Conservation (phyloP, 2,329 filamentous ascomycete species). For the Penicillium verrucosum region DNA sequence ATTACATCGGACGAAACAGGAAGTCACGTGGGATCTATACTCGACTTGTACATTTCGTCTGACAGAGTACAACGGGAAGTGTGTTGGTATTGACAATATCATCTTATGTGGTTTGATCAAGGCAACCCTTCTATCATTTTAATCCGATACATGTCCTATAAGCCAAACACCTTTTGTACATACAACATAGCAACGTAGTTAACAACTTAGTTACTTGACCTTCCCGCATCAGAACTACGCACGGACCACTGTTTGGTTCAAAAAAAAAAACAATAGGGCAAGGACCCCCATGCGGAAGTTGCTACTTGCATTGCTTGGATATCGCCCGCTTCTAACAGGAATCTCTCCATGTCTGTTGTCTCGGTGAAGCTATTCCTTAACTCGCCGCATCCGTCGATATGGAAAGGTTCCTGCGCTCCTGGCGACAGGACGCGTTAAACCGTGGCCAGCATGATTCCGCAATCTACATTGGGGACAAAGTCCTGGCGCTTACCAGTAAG, state of each 20-base stretch:
- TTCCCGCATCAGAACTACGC: constrained; percentile 3
- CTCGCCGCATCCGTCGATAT: constrained; percentile 48
- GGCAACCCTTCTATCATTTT: too few relatives aligned
- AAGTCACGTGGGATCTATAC: too few relatives aligned
- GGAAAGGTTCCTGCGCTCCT: constrained; percentile 90
- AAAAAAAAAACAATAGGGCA: constrained; percentile 15
- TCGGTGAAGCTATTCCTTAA: background rate
- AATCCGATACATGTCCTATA: too few relatives aligned
- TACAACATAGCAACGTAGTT: too few relatives aligned
- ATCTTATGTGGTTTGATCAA: too few relatives aligned
- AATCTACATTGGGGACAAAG: constrained; percentile 95
- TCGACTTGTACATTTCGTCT: too few relatives aligned
- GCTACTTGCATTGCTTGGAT: background rate
- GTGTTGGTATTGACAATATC: too few relatives aligned
- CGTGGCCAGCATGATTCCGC: constrained; percentile 95
- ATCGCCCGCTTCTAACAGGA: background rate
- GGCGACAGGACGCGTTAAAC: constrained; percentile 92
- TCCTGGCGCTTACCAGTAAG: constrained; percentile 84
- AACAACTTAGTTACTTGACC: background rate
- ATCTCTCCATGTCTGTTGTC: constrained; percentile 15
- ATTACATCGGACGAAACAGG: too few relatives aligned
- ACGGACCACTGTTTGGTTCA: constrained; percentile 24
- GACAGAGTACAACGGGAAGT: too few relatives aligned
- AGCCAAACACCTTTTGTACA: too few relatives aligned
- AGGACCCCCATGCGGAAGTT: constrained; percentile 16